phyloP scores from a whole-genome alignment of 2,329 filamentous ascomycete genomes.

The Penicillium occitanis region DNA sequence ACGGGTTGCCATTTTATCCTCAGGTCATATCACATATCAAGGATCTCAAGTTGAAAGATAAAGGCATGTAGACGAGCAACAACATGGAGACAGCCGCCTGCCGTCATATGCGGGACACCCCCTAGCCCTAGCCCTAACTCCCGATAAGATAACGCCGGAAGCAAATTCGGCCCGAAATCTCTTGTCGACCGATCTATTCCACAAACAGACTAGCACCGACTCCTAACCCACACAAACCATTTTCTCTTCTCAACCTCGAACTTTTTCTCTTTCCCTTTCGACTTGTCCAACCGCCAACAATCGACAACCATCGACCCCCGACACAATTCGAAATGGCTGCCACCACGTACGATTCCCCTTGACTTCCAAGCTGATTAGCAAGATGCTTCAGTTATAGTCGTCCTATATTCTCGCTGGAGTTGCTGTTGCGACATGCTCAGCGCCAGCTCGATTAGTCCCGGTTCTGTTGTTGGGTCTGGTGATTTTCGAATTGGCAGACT shows the following conservation, averaged over 20 bases:
- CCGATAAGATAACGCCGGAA: slow-evolving; percentile 24
- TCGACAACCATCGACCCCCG: slow-evolving; percentile 42
- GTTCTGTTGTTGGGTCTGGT: slow-evolving; percentile 26
- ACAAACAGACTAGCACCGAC: slow-evolving; percentile 26
- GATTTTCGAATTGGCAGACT: neutral
- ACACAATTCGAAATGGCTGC: slow-evolving; percentile 56
- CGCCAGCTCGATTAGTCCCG: slow-evolving; percentile 79
- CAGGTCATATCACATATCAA: neutral
- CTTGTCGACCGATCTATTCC: slow-evolving; percentile 17
- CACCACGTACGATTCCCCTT: slow-evolving; percentile 58
- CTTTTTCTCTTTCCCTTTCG: slow-evolving; percentile 31
- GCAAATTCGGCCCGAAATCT: slow-evolving; percentile 6
- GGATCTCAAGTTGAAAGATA: neutral
- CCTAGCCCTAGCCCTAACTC: slow-evolving; percentile 26
- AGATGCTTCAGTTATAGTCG: slow-evolving; percentile 67
- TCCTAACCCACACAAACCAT: slow-evolving; percentile 40
- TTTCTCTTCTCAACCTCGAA: slow-evolving; percentile 30
- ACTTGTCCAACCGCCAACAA: slow-evolving; percentile 36
- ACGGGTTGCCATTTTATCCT: slow-evolving; percentile 44
- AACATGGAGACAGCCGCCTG: neutral
- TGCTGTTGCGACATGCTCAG: slow-evolving; percentile 46
- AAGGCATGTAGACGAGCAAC: neutral
- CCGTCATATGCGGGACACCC: slow-evolving; percentile 23
- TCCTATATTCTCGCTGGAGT: slow-evolving; percentile 72
- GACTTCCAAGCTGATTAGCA: slow-evolving; percentile 43